Conservation (phyloP, 495 filamentous ascomycete genomes). For the Cairneyella variabilis region DNA sequence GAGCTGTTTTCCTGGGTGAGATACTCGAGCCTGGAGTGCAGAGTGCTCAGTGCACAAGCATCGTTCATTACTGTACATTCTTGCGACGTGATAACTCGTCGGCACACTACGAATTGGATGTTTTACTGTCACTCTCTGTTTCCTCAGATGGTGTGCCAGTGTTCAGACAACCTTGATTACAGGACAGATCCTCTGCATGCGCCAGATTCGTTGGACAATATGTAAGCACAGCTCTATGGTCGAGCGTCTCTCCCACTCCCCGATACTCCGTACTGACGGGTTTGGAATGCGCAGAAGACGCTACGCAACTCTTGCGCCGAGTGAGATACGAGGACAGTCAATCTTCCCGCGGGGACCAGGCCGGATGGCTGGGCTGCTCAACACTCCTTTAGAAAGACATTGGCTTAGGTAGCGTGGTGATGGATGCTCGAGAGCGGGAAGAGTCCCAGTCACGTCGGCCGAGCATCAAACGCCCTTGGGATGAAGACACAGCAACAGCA, state of each 20-base stretch:
- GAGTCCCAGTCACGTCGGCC: slow-evolving; percentile 17
- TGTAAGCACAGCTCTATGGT: slow-evolving; percentile 2
- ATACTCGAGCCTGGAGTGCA: too few species aligned
- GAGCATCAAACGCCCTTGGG: slow-evolving; percentile 26
- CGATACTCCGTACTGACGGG: neutral
- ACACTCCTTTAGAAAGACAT: slow-evolving; percentile 11
- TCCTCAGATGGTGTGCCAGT: too few species aligned
- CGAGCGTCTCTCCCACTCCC: neutral
- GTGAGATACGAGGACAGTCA: neutral
- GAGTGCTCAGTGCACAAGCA: neutral
- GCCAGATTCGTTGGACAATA: neutral
- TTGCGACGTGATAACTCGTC: neutral
- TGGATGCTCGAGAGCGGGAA: slow-evolving; percentile 25
- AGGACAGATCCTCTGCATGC: neutral
- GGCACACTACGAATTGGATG: neutral
- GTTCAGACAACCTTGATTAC: neutral
- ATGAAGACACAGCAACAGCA: slow-evolving; percentile 9
- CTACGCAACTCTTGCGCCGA: slow-evolving; percentile 1
- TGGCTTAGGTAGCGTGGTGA: slow-evolving; percentile 19
- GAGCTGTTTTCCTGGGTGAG: too few species aligned
- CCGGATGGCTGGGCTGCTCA: slow-evolving; percentile 21
- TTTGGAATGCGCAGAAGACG: neutral
- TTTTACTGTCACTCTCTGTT: neutral
- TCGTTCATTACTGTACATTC: neutral
- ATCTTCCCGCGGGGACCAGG: neutral